Evolutionary conservation across 371 early-diverging fungal species (phyloP), one percentile per base, ranked within the genome.

Genomic region (Lichtheimia hyalospora): DNA sequence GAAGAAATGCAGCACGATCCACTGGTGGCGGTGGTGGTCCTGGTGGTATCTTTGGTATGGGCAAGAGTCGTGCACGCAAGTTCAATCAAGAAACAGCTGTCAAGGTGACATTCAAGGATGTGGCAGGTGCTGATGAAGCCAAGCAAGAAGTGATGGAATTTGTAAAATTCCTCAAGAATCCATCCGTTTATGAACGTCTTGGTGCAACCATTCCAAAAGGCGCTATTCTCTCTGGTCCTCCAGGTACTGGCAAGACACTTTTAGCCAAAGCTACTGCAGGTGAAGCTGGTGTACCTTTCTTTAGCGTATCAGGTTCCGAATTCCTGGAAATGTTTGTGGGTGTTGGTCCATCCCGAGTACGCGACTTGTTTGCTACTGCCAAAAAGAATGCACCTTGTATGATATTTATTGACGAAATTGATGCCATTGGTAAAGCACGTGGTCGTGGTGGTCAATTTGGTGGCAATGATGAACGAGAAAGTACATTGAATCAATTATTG

Each of bases 111-210:
- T 99, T 99, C 79, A 97, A 97, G 83, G 99, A 99, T 76, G 99
- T 99, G 0, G 99, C 99, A 6, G 99, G 99, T 18, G 93, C 99
- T 81, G 99, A 99, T 75, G 94, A 94, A 70, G 99, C 99, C 57
- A 99, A 99, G 79, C 95, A 97, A 64, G 99, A 99, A 78, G 99
- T 99, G 57, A 99, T 99, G 96, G 99, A 99, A 83, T 98, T 99
- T 89, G 99, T 99, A 57, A 99, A 99, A 80, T 97, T 99, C 69
- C 81, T 99, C 55, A 99, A 99, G 75, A 92, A 99, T 70, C 99
- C 99, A 23, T 90, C 83, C 41, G 77, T 82, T n/a, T 99, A 96
- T 75, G 97, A 97, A 73, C 86, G 89, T 58, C 84, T 99, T 49
- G 99, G 99, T 39, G 99, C 99, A 57, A 97, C 96, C 73, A 99